Base-by-base conservation (phyloP, 78 protist species). In the Monocercomonoides exilis region DNA sequence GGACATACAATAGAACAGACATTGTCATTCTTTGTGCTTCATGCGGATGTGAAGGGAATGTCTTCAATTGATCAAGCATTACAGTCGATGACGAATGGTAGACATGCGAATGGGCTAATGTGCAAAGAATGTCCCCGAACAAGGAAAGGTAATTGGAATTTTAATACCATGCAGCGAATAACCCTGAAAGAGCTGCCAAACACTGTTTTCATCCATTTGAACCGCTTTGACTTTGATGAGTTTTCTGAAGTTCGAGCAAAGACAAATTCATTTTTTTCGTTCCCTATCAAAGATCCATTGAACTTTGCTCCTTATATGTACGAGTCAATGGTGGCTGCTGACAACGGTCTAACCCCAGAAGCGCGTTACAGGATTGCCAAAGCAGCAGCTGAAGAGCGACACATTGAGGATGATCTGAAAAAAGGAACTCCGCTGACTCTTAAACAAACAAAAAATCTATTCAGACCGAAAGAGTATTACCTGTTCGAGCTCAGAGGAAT, bases 81-180 rank as follows among this genome's bases (percentile, higher is more conserved):
- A n/a, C n/a, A n/a, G n/a, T n/a, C n/a, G n/a, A n/a, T n/a, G n/a
- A n/a, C n/a, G n/a, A n/a, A n/a, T n/a, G n/a, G n/a, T n/a, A n/a
- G n/a, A n/a, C n/a, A n/a, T n/a, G n/a, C n/a, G n/a, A n/a, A n/a
- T n/a, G n/a, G n/a, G n/a, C n/a, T n/a, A n/a, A n/a, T n/a, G n/a
- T n/a, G n/a, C n/a, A n/a, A n/a, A n/a, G n/a, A n/a, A n/a, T n/a
- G n/a, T n/a, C n/a, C n/a, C n/a, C n/a, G n/a, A n/a, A n/a, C n/a
- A n/a, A n/a, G n/a, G n/a, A n/a, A n/a, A n/a, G n/a, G n/a, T n/a
- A n/a, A 79, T 42, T 41, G 46, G 63, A 87, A 95, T 81, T 95
- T 95, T 2, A 89, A 89, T 41, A 87, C 91, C 0, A 32, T 80
- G 5, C 86, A 90, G 88, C 77, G 92, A 0, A 1, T n/a, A 2